Percentiles rank a stretch among this genome's conserved stretches.
Evolutionary conservation across 768 basidiomycete species (phyloP).

Genomic region (Boletus pseudo-olivaceus): DNA sequence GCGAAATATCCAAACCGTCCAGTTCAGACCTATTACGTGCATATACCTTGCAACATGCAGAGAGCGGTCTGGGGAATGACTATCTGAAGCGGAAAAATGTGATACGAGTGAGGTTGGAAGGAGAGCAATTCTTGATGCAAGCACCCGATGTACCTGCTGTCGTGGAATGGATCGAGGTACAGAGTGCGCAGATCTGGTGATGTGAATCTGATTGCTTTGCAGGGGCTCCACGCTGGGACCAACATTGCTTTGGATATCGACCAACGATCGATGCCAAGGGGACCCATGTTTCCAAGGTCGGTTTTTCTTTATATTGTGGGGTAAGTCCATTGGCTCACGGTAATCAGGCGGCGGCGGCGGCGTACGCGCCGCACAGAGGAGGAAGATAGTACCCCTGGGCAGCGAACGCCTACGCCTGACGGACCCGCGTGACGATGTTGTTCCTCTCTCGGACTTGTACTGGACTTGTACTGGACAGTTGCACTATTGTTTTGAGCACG

Average conservation of each 20-base stretch:
- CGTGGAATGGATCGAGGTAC: slow-evolving; percentile 94
- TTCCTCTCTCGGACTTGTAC: background rate
- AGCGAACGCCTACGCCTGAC: background rate
- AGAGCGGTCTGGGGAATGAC: slow-evolving; percentile 93
- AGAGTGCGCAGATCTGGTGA: slow-evolving; percentile 15
- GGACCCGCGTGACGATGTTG: background rate
- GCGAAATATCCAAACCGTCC: slow-evolving; percentile 40
- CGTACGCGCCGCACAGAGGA: slow-evolving; percentile 20
- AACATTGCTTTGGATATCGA: slow-evolving; percentile 93
- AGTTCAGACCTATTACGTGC: slow-evolving; percentile 54
- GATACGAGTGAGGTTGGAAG: slow-evolving; percentile 86
- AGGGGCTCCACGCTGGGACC: slow-evolving; percentile 88
- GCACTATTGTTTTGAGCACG: background rate
- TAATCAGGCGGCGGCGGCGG: slow-evolving; percentile 27
- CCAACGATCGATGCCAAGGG: slow-evolving; percentile 86
- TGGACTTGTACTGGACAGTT: background rate
- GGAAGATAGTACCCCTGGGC: slow-evolving; percentile 1
- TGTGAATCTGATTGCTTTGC: slow-evolving; percentile 7
- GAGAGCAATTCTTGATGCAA: slow-evolving; percentile 95
- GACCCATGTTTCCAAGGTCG: slow-evolving; percentile 79
- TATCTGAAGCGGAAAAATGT: slow-evolving; percentile 93
- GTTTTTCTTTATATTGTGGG: background rate
- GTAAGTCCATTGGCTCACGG: background rate
- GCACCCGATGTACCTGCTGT: slow-evolving; percentile 79
- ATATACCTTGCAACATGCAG: slow-evolving; percentile 86